Evolutionary conservation across 2,329 filamentous ascomycete species (phyloP).

Genomic region (Aplosporella prunicola): DNA sequence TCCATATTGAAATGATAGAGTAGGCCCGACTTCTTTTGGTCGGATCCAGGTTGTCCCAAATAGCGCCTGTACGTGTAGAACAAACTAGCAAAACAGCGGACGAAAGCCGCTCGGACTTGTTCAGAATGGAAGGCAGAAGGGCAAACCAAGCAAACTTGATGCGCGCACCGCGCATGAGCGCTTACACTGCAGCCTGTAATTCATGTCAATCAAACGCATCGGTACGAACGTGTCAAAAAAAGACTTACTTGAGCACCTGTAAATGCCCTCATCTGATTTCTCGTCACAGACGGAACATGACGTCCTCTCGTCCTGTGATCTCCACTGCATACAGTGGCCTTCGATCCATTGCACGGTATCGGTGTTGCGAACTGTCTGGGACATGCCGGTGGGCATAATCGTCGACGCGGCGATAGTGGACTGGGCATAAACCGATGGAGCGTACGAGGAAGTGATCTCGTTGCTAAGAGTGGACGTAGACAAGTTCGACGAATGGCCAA

Average conservation of each 20-base stretch:
- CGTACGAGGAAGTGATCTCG: constrained; percentile 49
- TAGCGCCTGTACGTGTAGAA: constrained; percentile 61
- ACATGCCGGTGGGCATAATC: constrained; percentile 75
- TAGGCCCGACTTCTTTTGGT: constrained; percentile 53
- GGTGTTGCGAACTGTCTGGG: constrained; percentile 69
- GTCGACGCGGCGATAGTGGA: constrained; percentile 80
- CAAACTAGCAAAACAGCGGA: constrained; percentile 58
- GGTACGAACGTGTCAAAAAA: constrained; percentile 2
- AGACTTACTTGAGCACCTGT: constrained; percentile 53
- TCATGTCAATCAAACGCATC: constrained; percentile 16
- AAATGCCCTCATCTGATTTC: constrained; percentile 62
- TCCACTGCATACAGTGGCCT: constrained; percentile 69
- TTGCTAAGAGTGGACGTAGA: constrained; percentile 57
- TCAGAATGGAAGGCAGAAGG: constrained; percentile 58
- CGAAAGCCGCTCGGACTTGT: constrained; percentile 58
- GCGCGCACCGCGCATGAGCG: constrained; percentile 51
- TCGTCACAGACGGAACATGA: constrained; percentile 70
- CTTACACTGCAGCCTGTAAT: constrained; percentile 44
- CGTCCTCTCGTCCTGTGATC: constrained; percentile 48
- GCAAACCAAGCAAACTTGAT: constrained; percentile 54
- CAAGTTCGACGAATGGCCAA: constrained; percentile 50
- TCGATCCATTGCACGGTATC: constrained; percentile 77
- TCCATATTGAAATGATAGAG: constrained; percentile 59
- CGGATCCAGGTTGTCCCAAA: constrained; percentile 48
- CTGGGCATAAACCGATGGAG: constrained; percentile 74